Evolutionary conservation across 345 rosid species (phyloP).

Genomic region (Limnanthes douglasii): DNA sequence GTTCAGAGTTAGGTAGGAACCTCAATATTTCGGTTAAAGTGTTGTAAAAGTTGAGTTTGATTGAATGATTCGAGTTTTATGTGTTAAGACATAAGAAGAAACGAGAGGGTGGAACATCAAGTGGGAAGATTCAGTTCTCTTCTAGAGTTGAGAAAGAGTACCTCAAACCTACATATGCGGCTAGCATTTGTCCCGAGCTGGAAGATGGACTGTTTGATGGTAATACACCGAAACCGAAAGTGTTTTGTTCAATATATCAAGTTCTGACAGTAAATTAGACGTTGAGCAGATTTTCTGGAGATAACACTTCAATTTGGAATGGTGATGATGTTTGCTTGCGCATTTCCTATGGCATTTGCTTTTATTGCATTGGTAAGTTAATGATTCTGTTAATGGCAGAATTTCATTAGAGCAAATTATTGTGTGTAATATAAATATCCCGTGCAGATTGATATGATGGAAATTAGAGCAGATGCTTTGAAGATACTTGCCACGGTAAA

Average conservation of each 20-base stretch:
- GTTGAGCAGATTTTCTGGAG: constrained; percentile 58
- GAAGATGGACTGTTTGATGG: constrained; percentile 97
- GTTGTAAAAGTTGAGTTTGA: neutral
- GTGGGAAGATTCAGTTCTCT: constrained; percentile 40
- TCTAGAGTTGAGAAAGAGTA: constrained; percentile 90
- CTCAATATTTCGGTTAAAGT: constrained; percentile 1
- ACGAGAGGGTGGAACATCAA: constrained; percentile 23
- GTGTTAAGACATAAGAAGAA: constrained; percentile 54
- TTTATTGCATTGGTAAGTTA: constrained; percentile 65
- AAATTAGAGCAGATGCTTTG: constrained; percentile 77
- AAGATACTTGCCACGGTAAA: constrained; percentile 57
- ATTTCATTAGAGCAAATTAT: constrained; percentile 1
- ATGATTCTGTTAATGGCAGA: too few species aligned
- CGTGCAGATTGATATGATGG: constrained; percentile 57
- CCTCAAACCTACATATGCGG: constrained; percentile 68
- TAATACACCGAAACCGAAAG: constrained; percentile 14
- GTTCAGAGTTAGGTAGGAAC: constrained; percentile 48
- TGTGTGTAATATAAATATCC: constrained; percentile 6
- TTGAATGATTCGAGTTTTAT: neutral
- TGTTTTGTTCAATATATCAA: neutral
- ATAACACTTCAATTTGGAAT: constrained; percentile 85
- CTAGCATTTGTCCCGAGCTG: constrained; percentile 68
- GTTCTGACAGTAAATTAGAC: neutral
- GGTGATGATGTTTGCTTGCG: constrained; percentile 99
- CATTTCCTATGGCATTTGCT: constrained; percentile 76